A percentile compares a stretch with the other conserved stretches of the same genome.
Conservation (phyloP, 2,329 filamentous ascomycete genomes). For the Elsinoe necatrix region DNA sequence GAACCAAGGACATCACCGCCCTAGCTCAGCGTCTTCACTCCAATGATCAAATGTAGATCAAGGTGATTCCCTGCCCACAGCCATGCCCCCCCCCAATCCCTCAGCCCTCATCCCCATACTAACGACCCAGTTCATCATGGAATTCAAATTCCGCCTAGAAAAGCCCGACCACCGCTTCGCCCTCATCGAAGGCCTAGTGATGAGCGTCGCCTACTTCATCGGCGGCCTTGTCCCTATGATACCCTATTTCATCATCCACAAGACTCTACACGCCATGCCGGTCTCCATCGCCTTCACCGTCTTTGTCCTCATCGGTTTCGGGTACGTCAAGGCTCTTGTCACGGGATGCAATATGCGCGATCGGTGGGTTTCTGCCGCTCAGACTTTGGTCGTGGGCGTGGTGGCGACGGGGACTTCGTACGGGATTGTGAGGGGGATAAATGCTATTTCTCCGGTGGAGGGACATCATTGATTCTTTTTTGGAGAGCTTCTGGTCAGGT, state of each 20-base stretch:
- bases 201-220: conserved; percentile 33
- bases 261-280: conserved; percentile 35
- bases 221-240: conserved; percentile 40
- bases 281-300: conserved; percentile 46
- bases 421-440: conserved; percentile 32
- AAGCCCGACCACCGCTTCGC: conserved; percentile 36
- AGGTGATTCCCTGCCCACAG: conserved; percentile 19
- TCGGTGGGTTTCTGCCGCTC: conserved; percentile 26
- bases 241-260: conserved; percentile 42
- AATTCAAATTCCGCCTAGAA: conserved; percentile 47
- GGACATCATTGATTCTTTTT: not conserved
- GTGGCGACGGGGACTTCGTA: conserved; percentile 32
- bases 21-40: conserved; percentile 45
- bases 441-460: conserved; percentile 13
- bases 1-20: conserved; percentile 34
- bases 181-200: conserved; percentile 39
- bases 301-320: conserved; percentile 43
- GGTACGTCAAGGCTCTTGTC: conserved; percentile 40
- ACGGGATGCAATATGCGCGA: conserved; percentile 24
- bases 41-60: conserved; percentile 43
- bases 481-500: not conserved
- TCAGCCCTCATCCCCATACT: not conserved
- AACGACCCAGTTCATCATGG: conserved; percentile 46
- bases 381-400: conserved; percentile 31
- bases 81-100: not conserved